A percentile compares a stretch with the other conserved stretches of the same genome.
Conservation (phyloP, 2,329 filamentous ascomycete species). For the Truncatella angustata region DNA sequence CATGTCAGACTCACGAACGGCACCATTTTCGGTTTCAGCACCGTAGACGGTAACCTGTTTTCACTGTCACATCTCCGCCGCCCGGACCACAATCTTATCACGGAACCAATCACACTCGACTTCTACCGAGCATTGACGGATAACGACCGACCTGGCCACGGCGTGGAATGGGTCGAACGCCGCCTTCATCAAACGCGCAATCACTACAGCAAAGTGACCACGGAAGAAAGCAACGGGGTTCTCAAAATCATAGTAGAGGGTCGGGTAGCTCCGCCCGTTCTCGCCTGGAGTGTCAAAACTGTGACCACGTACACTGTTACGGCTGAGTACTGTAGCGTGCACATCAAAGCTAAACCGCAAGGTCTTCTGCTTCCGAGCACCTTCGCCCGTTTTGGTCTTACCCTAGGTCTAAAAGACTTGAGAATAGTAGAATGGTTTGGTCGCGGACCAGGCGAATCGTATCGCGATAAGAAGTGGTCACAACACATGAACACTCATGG, state of each 20-base stretch:
- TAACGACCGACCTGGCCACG: conserved; percentile 57
- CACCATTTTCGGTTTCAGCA: conserved; percentile 43
- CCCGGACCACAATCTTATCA: conserved; percentile 38
- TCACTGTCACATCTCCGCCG: conserved; percentile 36
- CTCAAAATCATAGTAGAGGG: conserved; percentile 44
- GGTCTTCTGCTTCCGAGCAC: conserved; percentile 52
- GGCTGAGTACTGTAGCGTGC: conserved; percentile 45
- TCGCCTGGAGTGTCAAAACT: conserved; percentile 58
- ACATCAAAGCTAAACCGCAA: conserved; percentile 44
- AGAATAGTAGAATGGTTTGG: conserved; percentile 60
- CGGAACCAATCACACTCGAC: conserved; percentile 43
- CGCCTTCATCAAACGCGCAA: conserved; percentile 44
- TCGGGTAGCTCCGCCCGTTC: conserved; percentile 59
- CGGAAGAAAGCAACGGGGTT: conserved; percentile 27
- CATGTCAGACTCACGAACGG: conserved; percentile 33
- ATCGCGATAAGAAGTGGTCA: conserved; percentile 62
- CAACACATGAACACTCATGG: conserved; percentile 57
- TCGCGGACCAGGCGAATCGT: conserved; percentile 64
- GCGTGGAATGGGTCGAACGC: conserved; percentile 53
- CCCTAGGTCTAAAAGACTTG: conserved; percentile 38
- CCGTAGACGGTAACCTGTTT: conserved; percentile 37
- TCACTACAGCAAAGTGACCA: conserved; percentile 35
- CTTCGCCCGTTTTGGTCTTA: conserved; percentile 63
- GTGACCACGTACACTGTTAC: conserved; percentile 55
- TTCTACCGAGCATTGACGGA: conserved; percentile 67